A percentile compares a stretch with the other conserved stretches of the same genome.
phyloP scores from a whole-genome alignment of 352 stramenopile genomes.

The Blastocystis sp. region DNA sequence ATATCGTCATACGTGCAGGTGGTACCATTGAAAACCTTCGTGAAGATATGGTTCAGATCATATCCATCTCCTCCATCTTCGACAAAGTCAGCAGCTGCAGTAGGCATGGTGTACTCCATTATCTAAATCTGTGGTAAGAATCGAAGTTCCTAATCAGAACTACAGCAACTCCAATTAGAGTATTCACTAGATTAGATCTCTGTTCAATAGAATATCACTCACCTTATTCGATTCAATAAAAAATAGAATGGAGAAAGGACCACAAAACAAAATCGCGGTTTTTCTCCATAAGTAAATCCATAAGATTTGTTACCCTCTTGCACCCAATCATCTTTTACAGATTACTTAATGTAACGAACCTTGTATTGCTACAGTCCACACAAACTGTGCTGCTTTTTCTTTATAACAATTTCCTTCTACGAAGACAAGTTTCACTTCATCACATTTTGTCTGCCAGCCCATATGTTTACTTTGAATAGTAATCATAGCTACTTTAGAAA shows the following conservation, averaged over 20 bases:
- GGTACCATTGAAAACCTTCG: neutral
- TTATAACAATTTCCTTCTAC: neutral
- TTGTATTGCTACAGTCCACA: too few relatives aligned
- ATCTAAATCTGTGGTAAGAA: neutral
- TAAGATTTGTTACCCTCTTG: too few relatives aligned
- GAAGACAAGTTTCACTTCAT: too few relatives aligned
- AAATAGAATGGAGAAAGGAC: neutral
- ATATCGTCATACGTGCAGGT: slow-evolving; percentile 74
- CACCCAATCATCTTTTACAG: too few relatives aligned
- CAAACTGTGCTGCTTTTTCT: too few relatives aligned
- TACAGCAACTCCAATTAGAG: too few relatives aligned
- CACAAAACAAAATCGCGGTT: neutral
- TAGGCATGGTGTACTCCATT: slow-evolving; percentile 58
- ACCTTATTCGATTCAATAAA: neutral
- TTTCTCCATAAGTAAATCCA: neutral
- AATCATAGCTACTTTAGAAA: too few relatives aligned
- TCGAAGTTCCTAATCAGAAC: neutral
- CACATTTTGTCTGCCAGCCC: too few relatives aligned
- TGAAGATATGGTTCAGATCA: slow-evolving; percentile 34
- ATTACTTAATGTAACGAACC: too few relatives aligned
- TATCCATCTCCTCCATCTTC: slow-evolving; percentile 44
- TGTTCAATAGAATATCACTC: too few relatives aligned
- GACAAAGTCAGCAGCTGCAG: slow-evolving; percentile 39
- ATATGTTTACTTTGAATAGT: too few relatives aligned
- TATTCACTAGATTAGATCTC: too few relatives aligned